These are phyloP conservation scores for Novymonas esmeraldas DNA, from an alignment of 208 protist species.

Conservation along the genomic window DNA sequence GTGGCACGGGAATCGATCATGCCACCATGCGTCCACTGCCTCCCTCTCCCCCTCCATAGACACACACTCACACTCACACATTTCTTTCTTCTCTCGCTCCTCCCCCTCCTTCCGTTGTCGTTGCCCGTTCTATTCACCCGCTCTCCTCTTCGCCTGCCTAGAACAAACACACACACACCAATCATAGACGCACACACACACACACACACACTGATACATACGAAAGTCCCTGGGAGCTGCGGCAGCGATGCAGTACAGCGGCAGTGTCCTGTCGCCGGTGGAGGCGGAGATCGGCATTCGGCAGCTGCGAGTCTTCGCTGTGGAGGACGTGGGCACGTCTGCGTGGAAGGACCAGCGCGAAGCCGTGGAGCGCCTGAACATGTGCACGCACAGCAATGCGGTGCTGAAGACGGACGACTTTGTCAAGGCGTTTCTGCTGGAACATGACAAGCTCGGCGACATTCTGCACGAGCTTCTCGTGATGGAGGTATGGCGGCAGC, in stretches of 20 bases:
- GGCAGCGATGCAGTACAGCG: constrained; percentile 85
- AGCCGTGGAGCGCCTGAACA: constrained; percentile 85
- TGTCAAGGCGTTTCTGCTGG: constrained; percentile 81
- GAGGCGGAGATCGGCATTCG: constrained; percentile 79
- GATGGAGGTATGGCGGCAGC: constrained; percentile 88
- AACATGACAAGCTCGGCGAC: constrained; percentile 75
- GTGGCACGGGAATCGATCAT: too few species aligned
- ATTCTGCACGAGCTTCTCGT: constrained; percentile 85
- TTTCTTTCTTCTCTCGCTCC: too few species aligned
- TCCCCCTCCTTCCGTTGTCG: neutral
- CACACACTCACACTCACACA: too few species aligned
- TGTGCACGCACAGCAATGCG: constrained; percentile 91
- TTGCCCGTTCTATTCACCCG: neutral
- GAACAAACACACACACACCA: neutral
- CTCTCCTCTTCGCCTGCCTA: neutral
- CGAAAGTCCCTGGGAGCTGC: too few species aligned
- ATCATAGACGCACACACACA: neutral
- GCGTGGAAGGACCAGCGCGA: constrained; percentile 87
- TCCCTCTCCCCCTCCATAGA: too few species aligned
- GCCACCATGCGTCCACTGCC: too few species aligned
- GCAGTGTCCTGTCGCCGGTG: constrained; percentile 46
- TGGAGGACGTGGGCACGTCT: constrained; percentile 66
- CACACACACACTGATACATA: neutral
- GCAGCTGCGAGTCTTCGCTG: constrained; percentile 61
- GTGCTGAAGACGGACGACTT: constrained; percentile 84